Percentiles rank a stretch among this genome's conserved stretches.
phyloP scores from a whole-genome alignment of 1,284 basidiomycete species.

The Cutaneotrichosporon sp. region DNA sequence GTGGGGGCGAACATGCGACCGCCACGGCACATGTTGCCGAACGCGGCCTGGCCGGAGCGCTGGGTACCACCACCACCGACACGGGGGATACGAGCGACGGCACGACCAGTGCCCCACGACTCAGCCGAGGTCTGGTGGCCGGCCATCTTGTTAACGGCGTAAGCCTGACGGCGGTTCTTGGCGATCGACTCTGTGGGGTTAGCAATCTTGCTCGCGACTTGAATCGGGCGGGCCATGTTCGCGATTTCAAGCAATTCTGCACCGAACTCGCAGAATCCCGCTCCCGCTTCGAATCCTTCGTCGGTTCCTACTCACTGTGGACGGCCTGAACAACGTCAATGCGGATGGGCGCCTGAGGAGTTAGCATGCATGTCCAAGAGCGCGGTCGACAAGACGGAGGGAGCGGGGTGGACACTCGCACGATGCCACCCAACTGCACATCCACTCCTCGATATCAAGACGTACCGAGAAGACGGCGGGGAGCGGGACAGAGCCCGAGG shows the following conservation, averaged over 20 bases:
- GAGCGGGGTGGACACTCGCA: no score
- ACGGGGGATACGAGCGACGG: constrained; percentile 99
- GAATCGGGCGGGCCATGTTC: background rate
- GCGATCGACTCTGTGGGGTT: constrained; percentile 81
- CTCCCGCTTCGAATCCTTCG: background rate
- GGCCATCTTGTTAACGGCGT: constrained; percentile 95
- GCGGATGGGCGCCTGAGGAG: constrained; percentile 68
- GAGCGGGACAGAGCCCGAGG: constrained; percentile 84
- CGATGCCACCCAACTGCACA: no score
- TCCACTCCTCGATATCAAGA: background rate
- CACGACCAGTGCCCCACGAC: constrained; percentile 99
- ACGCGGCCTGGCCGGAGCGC: constrained; percentile 97
- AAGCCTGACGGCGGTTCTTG: constrained; percentile 98
- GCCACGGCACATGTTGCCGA: constrained; percentile 99
- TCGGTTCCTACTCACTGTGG: constrained; percentile 72
- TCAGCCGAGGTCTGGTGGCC: constrained; percentile 95
- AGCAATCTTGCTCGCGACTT: background rate
- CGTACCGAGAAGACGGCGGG: constrained; percentile 83
- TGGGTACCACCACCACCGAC: constrained; percentile 98
- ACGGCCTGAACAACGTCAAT: constrained; percentile 97
- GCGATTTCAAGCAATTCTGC: background rate
- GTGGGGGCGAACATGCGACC: constrained; percentile 99
- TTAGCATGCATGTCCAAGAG: background rate
- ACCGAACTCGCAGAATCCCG: background rate
- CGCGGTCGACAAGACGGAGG: background rate